These are phyloP conservation scores for Canavalia ensiformis DNA, from an alignment of 306 rosid genomes.

Conservation along the genomic window DNA sequence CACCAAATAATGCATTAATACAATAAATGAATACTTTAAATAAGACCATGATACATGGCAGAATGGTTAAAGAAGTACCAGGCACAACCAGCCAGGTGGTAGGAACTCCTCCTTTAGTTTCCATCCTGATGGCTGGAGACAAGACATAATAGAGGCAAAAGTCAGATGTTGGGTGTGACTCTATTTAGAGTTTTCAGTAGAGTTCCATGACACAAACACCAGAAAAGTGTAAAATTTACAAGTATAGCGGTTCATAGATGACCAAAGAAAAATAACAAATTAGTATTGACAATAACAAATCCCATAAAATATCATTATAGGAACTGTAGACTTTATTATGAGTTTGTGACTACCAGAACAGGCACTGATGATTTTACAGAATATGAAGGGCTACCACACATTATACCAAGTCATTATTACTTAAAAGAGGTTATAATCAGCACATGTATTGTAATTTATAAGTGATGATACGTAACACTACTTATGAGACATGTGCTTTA, in stretches of 20 bases:
- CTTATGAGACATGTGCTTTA: background rate
- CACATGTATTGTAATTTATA: background rate
- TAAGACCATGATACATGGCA: conserved; percentile 37
- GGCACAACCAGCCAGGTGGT: conserved; percentile 94
- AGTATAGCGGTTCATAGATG: conserved; percentile 15
- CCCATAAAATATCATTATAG: conserved; percentile 22
- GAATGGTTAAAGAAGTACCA: conserved; percentile 63
- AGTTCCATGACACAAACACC: conserved; percentile 14
- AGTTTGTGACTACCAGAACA: background rate
- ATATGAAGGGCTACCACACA: conserved; percentile 3
- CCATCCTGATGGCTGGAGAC: conserved; percentile 94
- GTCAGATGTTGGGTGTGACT: conserved; percentile 30
- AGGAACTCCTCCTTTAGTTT: conserved; percentile 86
- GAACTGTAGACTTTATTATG: background rate
- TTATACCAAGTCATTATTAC: background rate
- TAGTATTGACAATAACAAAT: background rate
- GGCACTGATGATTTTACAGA: background rate
- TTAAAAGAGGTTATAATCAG: background rate
- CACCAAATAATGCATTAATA: conserved; percentile 25
- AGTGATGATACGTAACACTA: background rate
- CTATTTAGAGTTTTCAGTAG: conserved; percentile 20
- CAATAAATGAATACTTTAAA: conserved; percentile 8
- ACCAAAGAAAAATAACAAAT: conserved; percentile 4
- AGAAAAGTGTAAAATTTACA: conserved; percentile 36
- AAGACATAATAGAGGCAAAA: conserved; percentile 41